These are phyloP conservation scores for Monilinia fructigena DNA, from an alignment of 2,329 filamentous ascomycete genomes.

Conservation along the genomic window DNA sequence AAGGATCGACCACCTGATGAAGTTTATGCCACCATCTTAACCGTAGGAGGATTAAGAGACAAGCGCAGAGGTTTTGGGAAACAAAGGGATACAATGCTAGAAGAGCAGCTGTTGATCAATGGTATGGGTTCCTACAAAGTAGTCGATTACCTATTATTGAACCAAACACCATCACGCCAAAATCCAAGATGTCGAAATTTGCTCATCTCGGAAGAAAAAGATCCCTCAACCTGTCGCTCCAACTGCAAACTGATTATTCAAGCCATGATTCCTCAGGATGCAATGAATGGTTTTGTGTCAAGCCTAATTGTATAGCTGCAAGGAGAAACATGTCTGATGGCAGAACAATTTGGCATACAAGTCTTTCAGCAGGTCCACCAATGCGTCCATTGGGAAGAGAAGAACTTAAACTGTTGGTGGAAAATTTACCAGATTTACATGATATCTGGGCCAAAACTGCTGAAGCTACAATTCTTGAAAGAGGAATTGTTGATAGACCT, in stretches of 20 bases:
- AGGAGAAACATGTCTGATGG: conserved; percentile 34
- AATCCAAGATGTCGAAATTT: conserved; percentile 51
- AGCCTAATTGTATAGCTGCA: conserved; percentile 35
- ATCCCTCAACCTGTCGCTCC: conserved; percentile 19
- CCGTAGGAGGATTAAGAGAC: conserved; percentile 60
- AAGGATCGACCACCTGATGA: conserved; percentile 62
- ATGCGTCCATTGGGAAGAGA: conserved; percentile 56
- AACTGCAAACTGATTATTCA: conserved; percentile 19
- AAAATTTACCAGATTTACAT: conserved; percentile 57
- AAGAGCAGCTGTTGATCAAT: conserved; percentile 57
- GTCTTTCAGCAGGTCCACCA: conserved; percentile 59
- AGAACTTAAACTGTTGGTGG: conserved; percentile 50
- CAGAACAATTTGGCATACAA: conserved; percentile 57
- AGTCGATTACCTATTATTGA: conserved; percentile 40
- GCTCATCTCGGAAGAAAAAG: conserved; percentile 57
- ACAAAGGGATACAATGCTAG: conserved; percentile 64
- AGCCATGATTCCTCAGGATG: conserved; percentile 35
- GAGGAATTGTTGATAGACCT: conserved; percentile 56
- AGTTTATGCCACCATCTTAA: conserved; percentile 59
- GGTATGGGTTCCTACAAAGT: conserved; percentile 54
- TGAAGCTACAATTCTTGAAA: conserved; percentile 59
- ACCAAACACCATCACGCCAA: conserved; percentile 40
- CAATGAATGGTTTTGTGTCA: conserved; percentile 41
- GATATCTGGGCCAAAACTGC: conserved; percentile 63
- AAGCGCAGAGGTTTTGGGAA: conserved; percentile 64